These are phyloP conservation scores for Perkinsus marinus DNA, from an alignment of 169 alveolate species.

Conservation along the genomic window DNA sequence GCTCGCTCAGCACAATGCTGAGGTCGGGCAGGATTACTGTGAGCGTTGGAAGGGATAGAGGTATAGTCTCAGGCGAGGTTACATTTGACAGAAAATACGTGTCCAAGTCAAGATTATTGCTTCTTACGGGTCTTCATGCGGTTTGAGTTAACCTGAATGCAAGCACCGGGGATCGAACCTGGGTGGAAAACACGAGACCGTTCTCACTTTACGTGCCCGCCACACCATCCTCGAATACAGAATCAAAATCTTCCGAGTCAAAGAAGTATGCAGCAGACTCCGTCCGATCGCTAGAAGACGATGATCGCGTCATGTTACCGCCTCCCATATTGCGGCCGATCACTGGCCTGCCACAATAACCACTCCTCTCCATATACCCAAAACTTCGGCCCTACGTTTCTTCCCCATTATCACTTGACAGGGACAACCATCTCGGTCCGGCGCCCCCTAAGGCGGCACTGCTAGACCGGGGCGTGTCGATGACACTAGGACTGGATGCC, in stretches of 20 bases:
- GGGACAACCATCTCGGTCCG: neutral
- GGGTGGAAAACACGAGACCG: neutral
- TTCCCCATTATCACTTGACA: neutral
- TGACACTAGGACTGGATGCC: neutral
- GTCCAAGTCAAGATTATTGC: too few relatives aligned
- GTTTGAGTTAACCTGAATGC: neutral
- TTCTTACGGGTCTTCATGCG: too few relatives aligned
- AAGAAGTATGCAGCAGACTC: neutral
- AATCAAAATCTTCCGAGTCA: neutral
- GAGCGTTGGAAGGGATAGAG: too few relatives aligned
- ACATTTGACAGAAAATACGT: too few relatives aligned
- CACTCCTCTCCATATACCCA: neutral
- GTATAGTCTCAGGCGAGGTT: too few relatives aligned
- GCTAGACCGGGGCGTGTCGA: neutral
- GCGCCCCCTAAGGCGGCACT: neutral
- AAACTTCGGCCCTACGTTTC: neutral
- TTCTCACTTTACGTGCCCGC: neutral
- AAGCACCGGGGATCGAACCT: neutral
- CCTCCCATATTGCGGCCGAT: neutral
- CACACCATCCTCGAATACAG: neutral
- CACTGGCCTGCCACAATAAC: neutral
- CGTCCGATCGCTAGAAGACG: neutral
- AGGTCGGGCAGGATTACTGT: too few relatives aligned
- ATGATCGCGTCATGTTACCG: neutral
- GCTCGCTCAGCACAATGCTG: too few relatives aligned